Evolutionary conservation across 345 rosid genomes (phyloP).

Genomic region (Eucalyptus pauciflora): DNA sequence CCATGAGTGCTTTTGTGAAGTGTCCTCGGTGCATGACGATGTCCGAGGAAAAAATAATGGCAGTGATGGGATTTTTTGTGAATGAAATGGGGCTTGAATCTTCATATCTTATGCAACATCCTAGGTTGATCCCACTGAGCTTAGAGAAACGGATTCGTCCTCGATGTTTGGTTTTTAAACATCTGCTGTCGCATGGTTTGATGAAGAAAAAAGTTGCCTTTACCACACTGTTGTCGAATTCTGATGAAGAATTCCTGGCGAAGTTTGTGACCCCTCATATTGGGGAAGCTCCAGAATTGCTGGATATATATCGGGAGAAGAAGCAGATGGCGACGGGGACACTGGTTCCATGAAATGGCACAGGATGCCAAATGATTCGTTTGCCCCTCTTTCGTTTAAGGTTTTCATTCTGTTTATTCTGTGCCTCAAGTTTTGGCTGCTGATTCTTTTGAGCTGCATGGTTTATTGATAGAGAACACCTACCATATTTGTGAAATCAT

Average conservation of each 20-base stretch:
- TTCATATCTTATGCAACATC: not conserved
- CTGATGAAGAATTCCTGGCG: not conserved
- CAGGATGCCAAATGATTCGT: not conserved
- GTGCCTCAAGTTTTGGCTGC: not conserved
- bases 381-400: not conserved
- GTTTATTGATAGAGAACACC: not conserved
- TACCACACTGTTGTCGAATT: not conserved
- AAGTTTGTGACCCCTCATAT: constrained; percentile 1
- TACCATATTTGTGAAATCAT: not conserved
- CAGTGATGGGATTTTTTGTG: constrained; percentile 2
- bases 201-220: not conserved
- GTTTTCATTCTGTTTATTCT: not conserved
- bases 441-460: not conserved
- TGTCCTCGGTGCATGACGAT: not conserved
- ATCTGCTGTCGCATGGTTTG: constrained; percentile 6
- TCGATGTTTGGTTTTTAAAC: constrained; percentile 2
- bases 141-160: constrained; percentile 21
- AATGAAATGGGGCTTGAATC: constrained; percentile 7
- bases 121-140: not conserved
- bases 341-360: not conserved
- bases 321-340: not conserved
- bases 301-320: constrained; percentile 12
- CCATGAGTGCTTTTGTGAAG: not conserved
- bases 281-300: not conserved
- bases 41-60: constrained; percentile 6